A percentile compares a stretch with the other conserved stretches of the same genome.
phyloP scores from a whole-genome alignment of 305 asterid species.

The Striga hermonthica region DNA sequence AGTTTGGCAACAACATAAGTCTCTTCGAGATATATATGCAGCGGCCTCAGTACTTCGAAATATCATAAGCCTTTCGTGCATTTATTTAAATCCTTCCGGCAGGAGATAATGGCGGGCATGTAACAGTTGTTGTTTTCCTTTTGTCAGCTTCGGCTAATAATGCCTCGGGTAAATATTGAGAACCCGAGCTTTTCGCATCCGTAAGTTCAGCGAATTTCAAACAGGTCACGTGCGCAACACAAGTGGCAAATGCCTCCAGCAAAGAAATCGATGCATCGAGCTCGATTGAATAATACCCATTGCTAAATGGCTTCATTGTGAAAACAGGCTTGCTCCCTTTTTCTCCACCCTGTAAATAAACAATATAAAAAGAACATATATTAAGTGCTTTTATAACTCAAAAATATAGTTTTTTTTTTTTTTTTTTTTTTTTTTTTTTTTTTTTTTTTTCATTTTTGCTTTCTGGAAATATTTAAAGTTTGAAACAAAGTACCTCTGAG shows the following conservation, averaged over 20 bases:
- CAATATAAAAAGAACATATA: not conserved
- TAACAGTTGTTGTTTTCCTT: constrained; percentile 35
- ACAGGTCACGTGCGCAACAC: constrained; percentile 63
- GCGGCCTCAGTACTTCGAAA: constrained; percentile 21
- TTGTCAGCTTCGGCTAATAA: constrained; percentile 23
- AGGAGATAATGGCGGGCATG: constrained; percentile 84
- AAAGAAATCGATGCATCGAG: constrained; percentile 58
- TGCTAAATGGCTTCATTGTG: constrained; percentile 59
- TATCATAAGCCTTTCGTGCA: constrained; percentile 19
- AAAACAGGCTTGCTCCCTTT: constrained; percentile 49
- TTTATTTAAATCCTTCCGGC: constrained; percentile 70
- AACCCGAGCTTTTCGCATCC: constrained; percentile 33
- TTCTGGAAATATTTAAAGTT: too few relatives aligned
- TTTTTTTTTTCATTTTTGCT: not conserved
- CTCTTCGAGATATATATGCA: constrained; percentile 35
- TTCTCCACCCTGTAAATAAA: constrained; percentile 52
- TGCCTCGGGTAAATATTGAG: constrained; percentile 30
- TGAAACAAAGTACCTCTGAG: constrained; percentile 51
- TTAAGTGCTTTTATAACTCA: not conserved
- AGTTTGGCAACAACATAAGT: constrained; percentile 23
- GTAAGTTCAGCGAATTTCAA: constrained; percentile 46
- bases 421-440: not conserved
- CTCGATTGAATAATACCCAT: constrained; percentile 59
- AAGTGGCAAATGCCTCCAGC: constrained; percentile 78
- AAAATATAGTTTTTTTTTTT: not conserved